Evolutionary conservation across 2,329 filamentous ascomycete species (phyloP).

Genomic region (Arachnomyces sp.): DNA sequence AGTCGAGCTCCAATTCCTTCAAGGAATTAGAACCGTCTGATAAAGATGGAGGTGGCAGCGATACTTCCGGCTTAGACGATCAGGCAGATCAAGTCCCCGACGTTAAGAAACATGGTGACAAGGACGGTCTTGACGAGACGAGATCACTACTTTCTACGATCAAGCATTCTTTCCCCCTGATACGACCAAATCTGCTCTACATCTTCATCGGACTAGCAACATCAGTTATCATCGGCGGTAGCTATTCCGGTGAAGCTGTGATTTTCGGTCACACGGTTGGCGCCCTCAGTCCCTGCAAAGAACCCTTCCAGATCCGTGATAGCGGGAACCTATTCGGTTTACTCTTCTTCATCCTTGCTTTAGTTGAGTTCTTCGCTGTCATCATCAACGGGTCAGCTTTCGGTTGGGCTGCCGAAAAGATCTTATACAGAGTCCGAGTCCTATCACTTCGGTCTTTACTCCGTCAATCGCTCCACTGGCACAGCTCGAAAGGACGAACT

Average conservation of each 20-base stretch:
- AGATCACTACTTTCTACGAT: constrained; percentile 18
- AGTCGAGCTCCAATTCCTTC: not conserved
- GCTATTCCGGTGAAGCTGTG: constrained; percentile 46
- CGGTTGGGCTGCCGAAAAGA: constrained; percentile 50
- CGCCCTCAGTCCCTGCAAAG: constrained; percentile 43
- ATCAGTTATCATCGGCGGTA: constrained; percentile 45
- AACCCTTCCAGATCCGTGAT: constrained; percentile 37
- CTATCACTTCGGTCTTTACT: constrained; percentile 55
- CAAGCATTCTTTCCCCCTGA: constrained; percentile 28
- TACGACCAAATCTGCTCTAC: constrained; percentile 34
- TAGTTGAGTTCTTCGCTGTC: constrained; percentile 50
- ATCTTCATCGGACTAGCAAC: constrained; percentile 40
- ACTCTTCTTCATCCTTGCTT: constrained; percentile 49
- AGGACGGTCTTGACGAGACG: constrained; percentile 7
- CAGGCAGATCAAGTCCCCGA: constrained; percentile 9
- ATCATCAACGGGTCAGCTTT: constrained; percentile 49
- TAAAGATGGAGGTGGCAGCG: constrained; percentile 13
- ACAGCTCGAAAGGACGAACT: constrained; percentile 53
- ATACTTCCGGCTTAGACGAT: constrained; percentile 18
- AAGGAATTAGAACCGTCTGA: not conserved
- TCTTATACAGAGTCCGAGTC: constrained; percentile 53
- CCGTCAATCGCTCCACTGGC: constrained; percentile 58
- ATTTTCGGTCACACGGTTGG: constrained; percentile 51
- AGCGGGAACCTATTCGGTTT: constrained; percentile 44
- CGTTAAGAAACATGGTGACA: constrained; percentile 12